Evolutionary conservation across 1,139 yeast genomes (phyloP).

Genomic region (Pichia norvegensis): DNA sequence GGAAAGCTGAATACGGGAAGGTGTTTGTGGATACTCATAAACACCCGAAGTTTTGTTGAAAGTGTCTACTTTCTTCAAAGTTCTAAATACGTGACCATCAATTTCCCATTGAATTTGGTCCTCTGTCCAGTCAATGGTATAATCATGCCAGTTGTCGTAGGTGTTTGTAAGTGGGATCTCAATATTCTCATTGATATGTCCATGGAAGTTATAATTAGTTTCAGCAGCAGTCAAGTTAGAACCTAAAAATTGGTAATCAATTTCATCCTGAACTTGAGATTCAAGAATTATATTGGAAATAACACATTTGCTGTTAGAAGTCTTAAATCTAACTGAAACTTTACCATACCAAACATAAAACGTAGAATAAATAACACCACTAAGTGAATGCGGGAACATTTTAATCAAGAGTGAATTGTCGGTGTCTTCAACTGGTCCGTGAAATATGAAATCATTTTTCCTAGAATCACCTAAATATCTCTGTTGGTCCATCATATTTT

Average conservation of each 20-base stretch:
- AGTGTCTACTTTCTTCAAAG: slow-evolving; percentile 57
- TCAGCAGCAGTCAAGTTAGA: slow-evolving; percentile 57
- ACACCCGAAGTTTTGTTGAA: slow-evolving; percentile 52
- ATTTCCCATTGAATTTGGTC: slow-evolving; percentile 65
- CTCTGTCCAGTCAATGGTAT: slow-evolving; percentile 77
- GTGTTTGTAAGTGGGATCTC: slow-evolving; percentile 45
- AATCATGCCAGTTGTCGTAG: slow-evolving; percentile 63
- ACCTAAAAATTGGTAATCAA: slow-evolving; percentile 85
- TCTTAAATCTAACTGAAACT: slow-evolving; percentile 57
- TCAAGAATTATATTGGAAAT: slow-evolving; percentile 77
- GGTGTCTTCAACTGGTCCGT: slow-evolving; percentile 54
- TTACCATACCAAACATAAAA: slow-evolving; percentile 85
- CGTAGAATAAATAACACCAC: slow-evolving; percentile 77
- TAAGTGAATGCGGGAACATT: slow-evolving; percentile 73
- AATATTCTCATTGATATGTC: slow-evolving; percentile 61
- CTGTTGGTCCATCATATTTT: slow-evolving; percentile 30
- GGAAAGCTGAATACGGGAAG: slow-evolving; percentile 76
- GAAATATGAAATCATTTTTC: slow-evolving; percentile 64
- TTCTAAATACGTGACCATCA: slow-evolving; percentile 65
- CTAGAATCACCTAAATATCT: slow-evolving; percentile 65
- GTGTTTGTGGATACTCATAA: slow-evolving; percentile 83
- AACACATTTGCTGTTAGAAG: slow-evolving; percentile 75
- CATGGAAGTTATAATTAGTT: slow-evolving; percentile 74
- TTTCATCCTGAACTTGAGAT: slow-evolving; percentile 77
- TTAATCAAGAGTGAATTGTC: slow-evolving; percentile 54